Base-by-base conservation (phyloP, 2,329 filamentous ascomycete species). In the Graphilbum ipis-grandicollis region DNA sequence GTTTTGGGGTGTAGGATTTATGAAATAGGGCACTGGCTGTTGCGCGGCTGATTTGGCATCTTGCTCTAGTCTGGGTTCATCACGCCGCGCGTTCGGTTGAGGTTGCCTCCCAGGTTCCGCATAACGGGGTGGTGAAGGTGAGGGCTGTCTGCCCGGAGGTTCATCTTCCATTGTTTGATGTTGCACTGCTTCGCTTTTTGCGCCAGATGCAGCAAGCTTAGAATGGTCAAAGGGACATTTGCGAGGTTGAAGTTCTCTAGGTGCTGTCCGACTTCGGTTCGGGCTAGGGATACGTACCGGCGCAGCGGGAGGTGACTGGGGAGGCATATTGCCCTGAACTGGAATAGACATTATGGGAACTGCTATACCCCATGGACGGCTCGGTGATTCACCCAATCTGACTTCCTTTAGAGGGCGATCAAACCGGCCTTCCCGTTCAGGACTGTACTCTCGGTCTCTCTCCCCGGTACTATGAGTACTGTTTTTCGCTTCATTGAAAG, bases 351-450 rank as follows among this genome's bases (percentile, higher is more conserved):
- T 48, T 6, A 52, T 44, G 3, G 86, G 86, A 0, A 94, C 77
- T 5, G 74, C 72, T 36, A 94, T 93, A 6, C 86, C 86, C 86
- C 86, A 94, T 13, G 88, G 88, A 32, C 88, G 69, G 54, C 81
- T 93, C 5, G 88, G 88, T 13, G 83, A 93, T 56, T 96, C 88
- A 31, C 88, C 88, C 18, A 96, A 75, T n/a, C 88, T 70, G 9
- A 96, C 72, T 48, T 94, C 88, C 51, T 88, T 83, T 36, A 96
- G 56, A 0, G 81, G 76, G 32, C 86, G 71, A 46, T 93, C 84
- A 52, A 93, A 94, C 49, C 77, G 80, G 39, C 75, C 68, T 44
- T 75, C 65, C 39, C 84, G 69, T 9, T 39, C 37, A 25, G 13
- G 5, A 13, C 32, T 75, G 41, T 56, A 58, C 21, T 56, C 57